Base-by-base conservation (phyloP, 768 basidiomycete genomes). In the Lyophyllum semitale region DNA sequence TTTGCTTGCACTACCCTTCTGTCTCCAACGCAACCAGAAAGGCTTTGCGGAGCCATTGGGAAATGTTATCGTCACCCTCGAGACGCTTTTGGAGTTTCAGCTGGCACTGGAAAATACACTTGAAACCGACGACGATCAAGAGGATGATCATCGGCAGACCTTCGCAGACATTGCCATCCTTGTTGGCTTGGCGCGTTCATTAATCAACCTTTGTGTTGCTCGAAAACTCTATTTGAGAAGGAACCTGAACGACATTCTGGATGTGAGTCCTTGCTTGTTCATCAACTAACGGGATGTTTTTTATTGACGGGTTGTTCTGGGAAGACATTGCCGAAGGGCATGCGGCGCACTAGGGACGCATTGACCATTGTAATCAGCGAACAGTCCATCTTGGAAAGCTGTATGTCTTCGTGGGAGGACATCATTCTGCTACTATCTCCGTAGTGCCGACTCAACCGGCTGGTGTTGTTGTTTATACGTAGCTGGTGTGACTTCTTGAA, bases 331-430 rank as follows among this genome's bases (percentile, higher is more conserved):
- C 71, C 77, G 20, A 59, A 57, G 2, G 57, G 63, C 27, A 71
- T 71, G 69, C 55, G 51, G 12, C 76, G 78, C 20, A 81, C 81
- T 22, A 72, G 72, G 52, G 56, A 76, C 41, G 82, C 78, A 17
- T 57, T 86, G 30, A 68, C 72, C 7, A 58, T 84, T 48, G 75
- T 77, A 41, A 69, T 84, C 58, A 73, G 73, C 4, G 84, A 85
- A 57, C 63, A 68, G 30, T 83, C 84, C 3, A 69, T 87, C 35
- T 68, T 86, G 55, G 77, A 84, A 52, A 77, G 78, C 54, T 84
- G 84, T 59, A 66, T 70, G 44, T 70, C 74, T 40, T 59, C 66
- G 27, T 85, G 80, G 85, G 68, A 56, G 17, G 72, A 66, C 27
- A 22, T 56, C 15, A 8, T 35, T 7, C 26, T 9, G 17, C 45